Base-by-base conservation (phyloP, 2,329 filamentous ascomycete species). In the Ophiostoma sp. region DNA sequence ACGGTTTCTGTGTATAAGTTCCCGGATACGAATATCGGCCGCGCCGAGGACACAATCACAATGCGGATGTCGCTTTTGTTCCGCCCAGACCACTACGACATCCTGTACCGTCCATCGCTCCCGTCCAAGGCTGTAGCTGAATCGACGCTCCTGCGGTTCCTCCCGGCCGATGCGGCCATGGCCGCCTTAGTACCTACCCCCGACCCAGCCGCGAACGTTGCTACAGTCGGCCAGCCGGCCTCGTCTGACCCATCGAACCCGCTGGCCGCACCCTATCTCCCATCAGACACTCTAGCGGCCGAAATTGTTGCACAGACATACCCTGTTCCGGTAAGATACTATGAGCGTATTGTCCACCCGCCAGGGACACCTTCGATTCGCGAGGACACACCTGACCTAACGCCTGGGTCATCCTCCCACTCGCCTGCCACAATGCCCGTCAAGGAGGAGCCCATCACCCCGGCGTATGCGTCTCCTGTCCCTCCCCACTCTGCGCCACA, bases 41-140 rank as follows among this genome's bases (percentile, higher is more conserved):
- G 85, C 71, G 84, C 85, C 70, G 78, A 81, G 59, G 81, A 82
- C 19, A 79, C 80, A 0, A 78, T 87, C 0, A 86, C 84, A 0
- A 85, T 86, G 33, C 85, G 88, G 42, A 88, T 91, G 48, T 85
- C 89, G 77, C 83, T 87, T 74, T 87, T 86, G 79, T 95, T 84
- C 87, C 90, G 84, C 80, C 97, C 85, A 57, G 94, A 93, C 74
- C 96, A 98, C 82, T 99, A 98, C 82, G 96, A 98, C 81, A 91
- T 99, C 75, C 87, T 98, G 45, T 99, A 99, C 76, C 80, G 75
- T 72, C 76, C 79, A 71, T 74, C 78, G 69, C 61, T 76, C 73
- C 74, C 73, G 0, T 70, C 70, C 1, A 25, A 33, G 15, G 33
- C 64, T 3, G 50, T 73, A 0, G 72, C 70, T 11, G 66, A 64